Percentiles rank a stretch among this genome's conserved stretches.
phyloP scores from a whole-genome alignment of 2,329 filamentous ascomycete genomes.

The Biscogniauxia marginata region DNA sequence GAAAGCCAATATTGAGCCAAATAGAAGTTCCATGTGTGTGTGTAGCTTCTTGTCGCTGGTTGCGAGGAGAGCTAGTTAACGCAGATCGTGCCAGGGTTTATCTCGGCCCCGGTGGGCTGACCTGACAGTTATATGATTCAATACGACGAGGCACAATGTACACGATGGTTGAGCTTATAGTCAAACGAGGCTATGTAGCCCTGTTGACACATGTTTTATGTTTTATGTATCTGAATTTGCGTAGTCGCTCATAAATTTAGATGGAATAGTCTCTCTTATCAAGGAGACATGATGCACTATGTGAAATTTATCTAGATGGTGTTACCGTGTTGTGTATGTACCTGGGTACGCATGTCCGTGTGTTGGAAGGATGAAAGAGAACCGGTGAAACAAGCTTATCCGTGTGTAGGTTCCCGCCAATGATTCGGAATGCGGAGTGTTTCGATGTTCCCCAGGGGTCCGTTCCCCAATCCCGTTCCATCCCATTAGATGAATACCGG shows the following conservation, averaged over 20 bases:
- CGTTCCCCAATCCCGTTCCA: neutral
- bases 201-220: neutral
- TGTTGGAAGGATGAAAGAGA: neutral
- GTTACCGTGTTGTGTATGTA: neutral
- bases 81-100: neutral
- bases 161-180: neutral
- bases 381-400: neutral
- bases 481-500: neutral
- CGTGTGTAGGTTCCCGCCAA: neutral
- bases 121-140: neutral
- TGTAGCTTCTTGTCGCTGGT: neutral
- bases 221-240: no score
- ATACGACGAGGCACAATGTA: neutral
- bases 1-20: no score
- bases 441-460: neutral
- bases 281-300: neutral
- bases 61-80: neutral
- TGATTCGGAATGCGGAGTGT: neutral
- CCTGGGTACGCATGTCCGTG: neutral
- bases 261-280: neutral
- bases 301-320: neutral
- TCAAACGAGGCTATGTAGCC: neutral
- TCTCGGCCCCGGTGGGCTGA: neutral
- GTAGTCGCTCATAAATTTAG: neutral
- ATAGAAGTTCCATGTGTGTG: neutral